Evolutionary conservation across 139 green algal species (phyloP), one percentile per base, ranked within the genome.

Genomic region (Pleodorina starrii): DNA sequence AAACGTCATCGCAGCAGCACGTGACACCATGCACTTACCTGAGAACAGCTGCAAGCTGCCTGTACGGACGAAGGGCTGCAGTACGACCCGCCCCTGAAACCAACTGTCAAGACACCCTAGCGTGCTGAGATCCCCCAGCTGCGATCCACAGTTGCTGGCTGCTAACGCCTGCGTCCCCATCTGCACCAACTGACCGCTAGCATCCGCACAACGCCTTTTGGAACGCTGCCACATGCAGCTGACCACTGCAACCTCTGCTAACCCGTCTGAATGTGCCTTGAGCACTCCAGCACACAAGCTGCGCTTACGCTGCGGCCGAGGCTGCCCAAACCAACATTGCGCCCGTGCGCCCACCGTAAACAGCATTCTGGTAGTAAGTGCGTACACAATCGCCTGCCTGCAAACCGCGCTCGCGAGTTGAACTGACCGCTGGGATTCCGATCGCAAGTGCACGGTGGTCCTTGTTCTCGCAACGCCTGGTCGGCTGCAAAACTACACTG

Each of bases 241-340:
- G 72, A 80, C 35, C 72, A 59, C 72, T 80, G 72, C 72, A 35
- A 35, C 72, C 3, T 54, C 72, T 80, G 72, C 23, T 36, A 80
- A 76, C 68, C 40, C 4, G 16, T 80, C 17, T 54, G 40, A 36
- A 12, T 80, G 72, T 40, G 35, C 40, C 72, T 80, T 80, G 72
- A 46, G 68, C 35, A 46, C 25, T 46, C 68, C 68, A 76, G 35
- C 25, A 40, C 72, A 54, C 72, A 59, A 50, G 72, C 72, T 80
- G 72, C 72, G 72, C 43, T 51, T 59, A 51, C 72, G 14, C 72
- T 80, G 72, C 17, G 68, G 36, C 68, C 35, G 19, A 73, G 46
- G 68, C 68, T 76, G 68, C 68, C 36, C 68, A 46, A 21, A n/a
- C n/a, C 68, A 38, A 80, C 72, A 80, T 40, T 80, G 72, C 23